Conservation (phyloP, 176 grass and related monocot species). For the Elymus sibiricus region DNA sequence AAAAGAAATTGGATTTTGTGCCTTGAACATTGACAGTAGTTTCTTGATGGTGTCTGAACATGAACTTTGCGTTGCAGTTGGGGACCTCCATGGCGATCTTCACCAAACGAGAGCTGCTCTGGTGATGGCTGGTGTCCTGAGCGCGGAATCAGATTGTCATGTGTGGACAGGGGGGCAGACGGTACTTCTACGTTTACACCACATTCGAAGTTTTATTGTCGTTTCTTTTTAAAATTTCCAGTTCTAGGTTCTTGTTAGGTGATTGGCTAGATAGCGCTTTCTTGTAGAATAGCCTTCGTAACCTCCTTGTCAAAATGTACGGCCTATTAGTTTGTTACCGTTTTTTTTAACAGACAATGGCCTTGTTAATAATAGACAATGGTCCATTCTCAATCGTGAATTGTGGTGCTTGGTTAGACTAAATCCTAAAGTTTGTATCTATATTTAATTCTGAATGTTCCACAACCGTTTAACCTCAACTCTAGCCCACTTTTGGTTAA, state of each 20-base stretch:
- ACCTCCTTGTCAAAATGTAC: too few relatives aligned
- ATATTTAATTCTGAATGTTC: background rate
- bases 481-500: background rate
- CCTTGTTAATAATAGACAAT: too few relatives aligned
- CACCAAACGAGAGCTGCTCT: slow-evolving; percentile 69
- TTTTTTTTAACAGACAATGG: too few relatives aligned
- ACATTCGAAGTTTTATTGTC: background rate
- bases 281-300: background rate
- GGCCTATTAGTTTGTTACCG: too few relatives aligned
- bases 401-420: background rate
- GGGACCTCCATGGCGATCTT: slow-evolving; percentile 89
- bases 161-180: slow-evolving; percentile 84
- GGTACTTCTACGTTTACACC: slow-evolving; percentile 28
- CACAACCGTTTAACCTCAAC: background rate
- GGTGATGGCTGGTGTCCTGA: slow-evolving; percentile 67
- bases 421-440: background rate
- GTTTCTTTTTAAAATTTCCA: background rate
- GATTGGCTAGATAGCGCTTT: background rate
- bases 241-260: background rate
- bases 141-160: slow-evolving; percentile 44
- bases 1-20: background rate
- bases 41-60: background rate
- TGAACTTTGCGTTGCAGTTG: slow-evolving; percentile 44
- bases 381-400: background rate
- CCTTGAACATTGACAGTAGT: background rate